Base-by-base conservation (phyloP, 2,329 filamentous ascomycete species). In the Phaeosphaeria sp. region DNA sequence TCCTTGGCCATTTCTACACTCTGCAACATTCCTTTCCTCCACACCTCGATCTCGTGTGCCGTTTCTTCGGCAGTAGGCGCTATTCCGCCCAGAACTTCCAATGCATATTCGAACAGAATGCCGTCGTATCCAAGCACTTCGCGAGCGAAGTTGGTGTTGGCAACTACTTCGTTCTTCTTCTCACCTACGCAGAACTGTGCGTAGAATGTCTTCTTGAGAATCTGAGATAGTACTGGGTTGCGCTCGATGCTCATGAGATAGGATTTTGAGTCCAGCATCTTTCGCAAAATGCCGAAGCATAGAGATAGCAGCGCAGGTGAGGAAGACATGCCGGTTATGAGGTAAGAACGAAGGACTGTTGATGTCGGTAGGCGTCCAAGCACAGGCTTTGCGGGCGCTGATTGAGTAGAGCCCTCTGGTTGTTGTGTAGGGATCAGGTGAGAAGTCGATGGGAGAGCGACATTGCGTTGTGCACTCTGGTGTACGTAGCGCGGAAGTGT, bases 171-270 rank as follows among this genome's bases (percentile, higher is more conserved):
- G 1, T 75, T 68, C 0, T 84, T 82, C 49, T 86, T 90, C 77
- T 93, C 90, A 25, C 93, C 93, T 0, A 91, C 92, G 76, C 93
- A 97, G 77, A 96, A 97, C 70, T 97, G 93, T 22, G 88, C 87
- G 75, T 97, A 97, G 69, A 97, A 93, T 0, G 92, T 96, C 72
- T 88, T 86, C 74, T 93, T 92, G 50, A 97, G 81, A 43, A 93
- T 72, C 58, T 82, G 85, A 44, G 87, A 85, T 17, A 96, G 82
- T 1, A 94, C 47, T 0, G 87, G 87, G 72, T 96, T 97, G 52
- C 80, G 82, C 72, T 96, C 92, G 4, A 92, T 88, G 74, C 89
- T 89, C 56, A 95, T 82, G 0, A 93, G 54, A 1, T 85, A 80
- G 56, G 81, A 88, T 50, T 85, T 85, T 23, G 90, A 88, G 74